phyloP scores from a whole-genome alignment of 306 rosid species.

The Urtica urens region DNA sequence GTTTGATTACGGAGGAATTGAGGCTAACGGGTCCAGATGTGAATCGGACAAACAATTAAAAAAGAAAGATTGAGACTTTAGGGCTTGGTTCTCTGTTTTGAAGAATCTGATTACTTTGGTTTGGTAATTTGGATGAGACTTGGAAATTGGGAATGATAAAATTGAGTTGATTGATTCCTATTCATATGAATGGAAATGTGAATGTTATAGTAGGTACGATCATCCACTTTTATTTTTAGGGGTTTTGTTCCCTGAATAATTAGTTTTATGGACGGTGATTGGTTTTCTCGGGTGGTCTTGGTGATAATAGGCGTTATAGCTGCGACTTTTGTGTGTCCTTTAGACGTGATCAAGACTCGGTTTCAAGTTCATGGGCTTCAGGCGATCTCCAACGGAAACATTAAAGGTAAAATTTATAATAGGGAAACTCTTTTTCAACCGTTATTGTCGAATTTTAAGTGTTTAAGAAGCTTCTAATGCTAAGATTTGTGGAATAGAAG shows the following conservation, averaged over 20 bases:
- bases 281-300: background rate
- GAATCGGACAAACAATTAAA: no score
- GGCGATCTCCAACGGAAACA: constrained; percentile 25
- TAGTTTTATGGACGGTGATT: background rate
- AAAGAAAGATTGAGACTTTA: no score
- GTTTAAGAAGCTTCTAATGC: background rate
- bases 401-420: constrained; percentile 27
- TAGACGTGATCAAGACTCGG: constrained; percentile 85
- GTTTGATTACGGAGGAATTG: background rate
- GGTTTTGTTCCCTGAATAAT: no score
- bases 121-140: background rate
- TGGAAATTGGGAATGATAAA: background rate
- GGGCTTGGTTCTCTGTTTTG: no score
- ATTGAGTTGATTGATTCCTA: no score
- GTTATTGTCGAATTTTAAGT: no score
- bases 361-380: constrained; percentile 72
- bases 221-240: no score
- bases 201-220: no score
- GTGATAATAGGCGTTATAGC: constrained; percentile 59
- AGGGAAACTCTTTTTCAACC: no score
- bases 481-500: background rate
- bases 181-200: no score
- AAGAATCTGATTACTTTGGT: no score
- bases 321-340: constrained; percentile 78
- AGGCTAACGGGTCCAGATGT: no score